These are phyloP conservation scores for Setomelanomma holmii DNA, from an alignment of 2,329 filamentous ascomycete genomes.

Conservation along the genomic window DNA sequence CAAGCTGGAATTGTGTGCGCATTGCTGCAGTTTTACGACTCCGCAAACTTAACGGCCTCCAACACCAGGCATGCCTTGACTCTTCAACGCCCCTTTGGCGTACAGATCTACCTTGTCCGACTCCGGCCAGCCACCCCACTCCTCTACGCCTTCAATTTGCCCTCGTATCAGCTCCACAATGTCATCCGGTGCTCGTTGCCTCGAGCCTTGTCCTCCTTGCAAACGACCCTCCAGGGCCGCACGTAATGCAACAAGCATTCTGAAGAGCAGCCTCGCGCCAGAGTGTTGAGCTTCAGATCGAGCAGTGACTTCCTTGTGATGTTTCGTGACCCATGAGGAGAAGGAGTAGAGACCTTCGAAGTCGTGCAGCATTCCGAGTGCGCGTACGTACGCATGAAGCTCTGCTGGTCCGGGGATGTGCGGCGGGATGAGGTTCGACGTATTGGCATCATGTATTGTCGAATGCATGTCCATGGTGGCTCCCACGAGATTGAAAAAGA, in stretches of 20 bases:
- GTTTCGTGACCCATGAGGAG: constrained; percentile 63
- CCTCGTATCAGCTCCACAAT: constrained; percentile 38
- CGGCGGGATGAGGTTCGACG: constrained; percentile 38
- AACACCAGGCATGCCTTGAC: constrained; percentile 5
- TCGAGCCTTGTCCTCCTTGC: constrained; percentile 7
- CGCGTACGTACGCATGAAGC: constrained; percentile 68
- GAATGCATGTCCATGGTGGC: constrained; percentile 17
- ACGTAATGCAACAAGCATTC: constrained; percentile 49
- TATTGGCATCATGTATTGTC: not conserved
- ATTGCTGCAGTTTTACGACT: not conserved
- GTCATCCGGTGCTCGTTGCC: constrained; percentile 33
- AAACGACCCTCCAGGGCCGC: constrained; percentile 50
- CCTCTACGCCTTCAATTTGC: constrained; percentile 45
- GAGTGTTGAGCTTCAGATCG: constrained; percentile 33
- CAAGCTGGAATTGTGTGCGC: too few species aligned
- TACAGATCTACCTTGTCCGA: constrained; percentile 51
- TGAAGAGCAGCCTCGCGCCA: constrained; percentile 37
- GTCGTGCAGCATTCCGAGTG: constrained; percentile 68
- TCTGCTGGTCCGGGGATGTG: constrained; percentile 56
- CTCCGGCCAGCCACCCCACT: constrained; percentile 55
- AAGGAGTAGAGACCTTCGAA: constrained; percentile 64
- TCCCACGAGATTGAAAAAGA: constrained; percentile 36
- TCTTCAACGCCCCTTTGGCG: constrained; percentile 22
- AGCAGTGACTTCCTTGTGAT: constrained; percentile 35
- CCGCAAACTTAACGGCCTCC: constrained; percentile 18